phyloP scores from a whole-genome alignment of 192 early-diverging fungal species.

The Hyaloraphidium curvatum region DNA sequence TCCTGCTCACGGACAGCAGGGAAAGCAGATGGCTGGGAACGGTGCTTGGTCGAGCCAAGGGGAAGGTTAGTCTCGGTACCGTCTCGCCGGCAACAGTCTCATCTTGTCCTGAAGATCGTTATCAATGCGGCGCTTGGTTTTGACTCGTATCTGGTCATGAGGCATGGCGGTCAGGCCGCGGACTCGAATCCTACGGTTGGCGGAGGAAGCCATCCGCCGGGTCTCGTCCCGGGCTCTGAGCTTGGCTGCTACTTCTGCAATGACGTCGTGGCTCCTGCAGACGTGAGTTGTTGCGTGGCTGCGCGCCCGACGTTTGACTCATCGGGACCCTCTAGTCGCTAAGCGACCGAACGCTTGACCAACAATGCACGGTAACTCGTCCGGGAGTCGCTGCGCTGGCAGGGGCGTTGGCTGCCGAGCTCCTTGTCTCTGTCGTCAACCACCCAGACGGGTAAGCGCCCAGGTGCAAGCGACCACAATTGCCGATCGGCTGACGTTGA shows the following conservation, averaged over 20 bases:
- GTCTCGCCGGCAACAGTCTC: not conserved
- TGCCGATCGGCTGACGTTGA: not conserved
- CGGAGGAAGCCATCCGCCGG: not conserved
- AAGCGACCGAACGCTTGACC: conserved; percentile 82
- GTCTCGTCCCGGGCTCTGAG: not conserved
- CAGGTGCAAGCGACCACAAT: not conserved
- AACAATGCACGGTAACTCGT: conserved; percentile 95
- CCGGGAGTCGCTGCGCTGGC: conserved; percentile 87
- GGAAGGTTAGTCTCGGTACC: conserved; percentile 21
- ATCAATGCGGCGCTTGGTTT: conserved; percentile 91
- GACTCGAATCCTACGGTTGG: conserved; percentile 4
- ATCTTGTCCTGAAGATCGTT: conserved; percentile 33
- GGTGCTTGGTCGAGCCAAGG: conserved; percentile 44
- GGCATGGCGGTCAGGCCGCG: conserved; percentile 50
- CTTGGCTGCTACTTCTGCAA: conserved; percentile 98
- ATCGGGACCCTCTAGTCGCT: conserved; percentile 57
- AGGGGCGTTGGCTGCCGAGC: conserved; percentile 68
- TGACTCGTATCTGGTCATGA: conserved; percentile 88
- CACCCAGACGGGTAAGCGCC: conserved; percentile 43
- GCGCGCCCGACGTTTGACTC: too few relatives aligned
- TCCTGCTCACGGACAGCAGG: conserved; percentile 82
- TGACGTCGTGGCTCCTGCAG: conserved; percentile 89
- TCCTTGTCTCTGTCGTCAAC: conserved; percentile 72
- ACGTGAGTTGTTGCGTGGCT: conserved; percentile 42
- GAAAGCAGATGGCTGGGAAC: conserved; percentile 95